Conservation (phyloP, 345 rosid genomes). For the Citrus sinensis region DVS_A1.0 CM039165.1:31855001-31855500, state of each 20-base stretch:
- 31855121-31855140: not conserved
- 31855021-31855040: not conserved
- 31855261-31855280: slow-evolving; percentile 6
- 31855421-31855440: slow-evolving; percentile 84
- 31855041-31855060: not conserved
- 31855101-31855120: not conserved
- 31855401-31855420: slow-evolving; percentile 59
- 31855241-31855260: not conserved
- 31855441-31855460: slow-evolving; percentile 34
- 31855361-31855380: slow-evolving; percentile 13
- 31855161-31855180: not conserved
- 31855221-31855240: too few relatives aligned
- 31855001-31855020: not conserved
- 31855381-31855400: slow-evolving; percentile 75
- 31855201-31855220: not conserved
- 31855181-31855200: not conserved
- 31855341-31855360: not conserved
- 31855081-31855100: too few relatives aligned
- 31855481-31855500: slow-evolving; percentile 50
- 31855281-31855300: not conserved
- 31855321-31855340: not conserved
- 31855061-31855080: too few relatives aligned
- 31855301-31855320: not conserved
- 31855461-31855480: slow-evolving; percentile 61
- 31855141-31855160: not conserved